Base-by-base conservation (phyloP, 257 asterid species). In the Gardenia jasminoides region DNA sequence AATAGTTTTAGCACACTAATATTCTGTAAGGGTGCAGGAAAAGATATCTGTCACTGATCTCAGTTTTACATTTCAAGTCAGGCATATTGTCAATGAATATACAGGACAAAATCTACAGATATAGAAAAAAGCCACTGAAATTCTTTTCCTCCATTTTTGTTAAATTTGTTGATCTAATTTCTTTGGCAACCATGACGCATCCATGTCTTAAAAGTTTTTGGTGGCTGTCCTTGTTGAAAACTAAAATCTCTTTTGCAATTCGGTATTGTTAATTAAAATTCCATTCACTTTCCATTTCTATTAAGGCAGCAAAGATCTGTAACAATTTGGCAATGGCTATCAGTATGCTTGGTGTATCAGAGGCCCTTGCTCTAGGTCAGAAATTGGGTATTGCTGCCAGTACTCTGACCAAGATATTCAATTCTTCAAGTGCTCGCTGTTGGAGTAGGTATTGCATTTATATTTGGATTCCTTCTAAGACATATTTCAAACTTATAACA, bases 251-350 rank as follows among this genome's bases (percentile, higher is more conserved):
- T 77, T 33, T 54, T 76, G 13, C 22, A 10, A 67, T 61, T 59
- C 44, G 47, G 36, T 66, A 58, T 70, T 43, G 41, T 61, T n/a
- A 22, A 64, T 31, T 66, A 46, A 67, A 39, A 19, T 65, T n/a
- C 19, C 17, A 33, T 6, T 74, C 19, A 16, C 46, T 19, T 70
- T 83, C 70, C 33, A 67, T 80, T 77, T 69, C 54, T 70, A 48
- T 76, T 39, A 80, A 96, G 98, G 82, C 92, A 36, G 99, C 99
- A 71, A 96, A 96, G 83, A 88, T 93, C 77, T 96, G 99, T 92
- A 96, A 96, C 89, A 96, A 96, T 78, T 83, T 93, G 90, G 96
- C 97, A 9, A 89, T 96, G 97, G 98, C 96, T 70, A 96, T 96
- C 80, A 91, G 97, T 67, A 96, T 96, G 99, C 90, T 93, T 78